These are phyloP conservation scores for Lolium rigidum DNA, from an alignment of 176 grass and related monocot species.

Conservation along the genomic window DNA sequence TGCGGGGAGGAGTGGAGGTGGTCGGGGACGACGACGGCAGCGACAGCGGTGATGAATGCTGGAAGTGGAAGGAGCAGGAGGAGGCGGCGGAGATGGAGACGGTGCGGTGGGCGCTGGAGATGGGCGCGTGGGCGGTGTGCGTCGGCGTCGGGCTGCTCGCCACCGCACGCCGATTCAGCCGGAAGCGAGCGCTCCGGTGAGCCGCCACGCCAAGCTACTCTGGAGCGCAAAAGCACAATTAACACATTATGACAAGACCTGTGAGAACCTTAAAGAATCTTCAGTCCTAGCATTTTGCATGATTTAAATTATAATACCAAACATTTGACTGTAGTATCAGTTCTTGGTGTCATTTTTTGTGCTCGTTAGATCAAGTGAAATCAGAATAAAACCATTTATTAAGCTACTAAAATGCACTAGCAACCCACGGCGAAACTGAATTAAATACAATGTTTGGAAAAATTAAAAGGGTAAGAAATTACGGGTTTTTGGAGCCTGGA, in stretches of 20 bases:
- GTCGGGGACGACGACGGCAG: conserved; percentile 11
- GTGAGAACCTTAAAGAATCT: neutral
- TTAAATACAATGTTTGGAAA: neutral
- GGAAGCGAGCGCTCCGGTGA: conserved; percentile 45
- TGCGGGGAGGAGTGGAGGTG: conserved; percentile 49
- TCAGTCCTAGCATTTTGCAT: neutral
- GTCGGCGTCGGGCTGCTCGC: conserved; percentile 61
- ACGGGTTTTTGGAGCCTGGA: neutral
- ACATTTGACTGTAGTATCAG: neutral
- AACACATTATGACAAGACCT: neutral
- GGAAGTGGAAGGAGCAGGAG: neutral
- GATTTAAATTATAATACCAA: neutral
- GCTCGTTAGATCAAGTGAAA: neutral
- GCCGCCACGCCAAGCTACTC: too few species aligned
- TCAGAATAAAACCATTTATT: neutral
- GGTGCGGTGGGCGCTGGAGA: conserved; percentile 64
- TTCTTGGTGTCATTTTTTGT: neutral
- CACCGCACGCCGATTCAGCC: conserved; percentile 30
- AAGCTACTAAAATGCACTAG: neutral
- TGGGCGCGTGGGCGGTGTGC: conserved; percentile 65
- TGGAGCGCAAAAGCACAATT: neutral
- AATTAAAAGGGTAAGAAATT: neutral
- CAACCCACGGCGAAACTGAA: neutral
- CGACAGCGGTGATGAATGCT: neutral
- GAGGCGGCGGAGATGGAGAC: conserved; percentile 41